These are phyloP conservation scores for Tuctoria greenei DNA, from an alignment of 176 grass and related monocot genomes.

Conservation along the genomic window DNA sequence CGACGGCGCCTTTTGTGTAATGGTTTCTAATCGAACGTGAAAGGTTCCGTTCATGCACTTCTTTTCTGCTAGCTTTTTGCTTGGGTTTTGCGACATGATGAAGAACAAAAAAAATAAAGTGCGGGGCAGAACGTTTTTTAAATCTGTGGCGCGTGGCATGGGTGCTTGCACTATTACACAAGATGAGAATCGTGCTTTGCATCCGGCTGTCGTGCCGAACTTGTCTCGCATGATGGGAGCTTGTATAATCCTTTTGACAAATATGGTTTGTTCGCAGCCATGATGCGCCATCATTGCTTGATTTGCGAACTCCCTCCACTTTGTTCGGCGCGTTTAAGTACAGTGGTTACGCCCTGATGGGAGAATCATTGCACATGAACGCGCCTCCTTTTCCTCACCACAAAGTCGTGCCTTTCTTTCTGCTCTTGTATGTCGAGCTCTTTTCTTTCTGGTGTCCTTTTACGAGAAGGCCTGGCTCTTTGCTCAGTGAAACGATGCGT, in stretches of 20 bases:
- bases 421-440: neutral
- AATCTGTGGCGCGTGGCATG: neutral
- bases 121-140: neutral
- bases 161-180: slow-evolving; percentile 24
- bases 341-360: slow-evolving; percentile 17
- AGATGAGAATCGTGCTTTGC: slow-evolving; percentile 14
- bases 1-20: neutral
- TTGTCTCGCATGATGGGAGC: slow-evolving; percentile 27
- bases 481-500: neutral
- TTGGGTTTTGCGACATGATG: neutral
- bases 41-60: slow-evolving; percentile 5
- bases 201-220: neutral
- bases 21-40: slow-evolving; percentile 19
- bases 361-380: slow-evolving; percentile 50
- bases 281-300: slow-evolving; percentile 26
- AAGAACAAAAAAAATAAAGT: neutral
- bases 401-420: slow-evolving; percentile 6
- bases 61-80: neutral
- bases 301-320: neutral
- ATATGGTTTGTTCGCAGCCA: neutral
- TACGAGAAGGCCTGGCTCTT: neutral
- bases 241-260: neutral
- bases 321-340: slow-evolving; percentile 4
- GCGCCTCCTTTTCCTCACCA: slow-evolving; percentile 11
- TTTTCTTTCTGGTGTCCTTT: neutral